phyloP scores from a whole-genome alignment of 306 rosid species.

The Alnus glutinosa region DNA sequence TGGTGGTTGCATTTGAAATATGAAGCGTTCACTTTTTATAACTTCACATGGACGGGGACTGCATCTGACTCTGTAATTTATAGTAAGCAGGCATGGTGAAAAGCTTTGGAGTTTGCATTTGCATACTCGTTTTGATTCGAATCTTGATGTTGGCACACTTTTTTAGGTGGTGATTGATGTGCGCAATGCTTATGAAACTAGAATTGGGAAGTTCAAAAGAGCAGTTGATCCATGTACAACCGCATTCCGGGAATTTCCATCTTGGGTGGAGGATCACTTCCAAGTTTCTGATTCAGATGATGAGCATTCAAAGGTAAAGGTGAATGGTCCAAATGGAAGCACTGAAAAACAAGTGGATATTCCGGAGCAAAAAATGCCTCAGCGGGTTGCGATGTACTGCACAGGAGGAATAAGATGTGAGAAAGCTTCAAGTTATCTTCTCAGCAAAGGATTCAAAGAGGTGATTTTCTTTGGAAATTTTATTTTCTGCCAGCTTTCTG shows the following conservation, averaged over 20 bases:
- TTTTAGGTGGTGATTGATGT: constrained; percentile 91
- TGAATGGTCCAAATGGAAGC: constrained; percentile 34
- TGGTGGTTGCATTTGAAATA: neutral
- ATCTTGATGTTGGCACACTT: constrained; percentile 13
- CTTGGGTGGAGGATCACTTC: constrained; percentile 82
- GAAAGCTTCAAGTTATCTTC: constrained; percentile 94
- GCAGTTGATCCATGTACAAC: constrained; percentile 83
- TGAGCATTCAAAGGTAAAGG: constrained; percentile 26
- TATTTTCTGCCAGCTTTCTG: neutral
- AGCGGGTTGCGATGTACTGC: constrained; percentile 93
- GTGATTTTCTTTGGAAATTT: constrained; percentile 38
- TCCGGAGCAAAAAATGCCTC: constrained; percentile 48
- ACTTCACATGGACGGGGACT: neutral
- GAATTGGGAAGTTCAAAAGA: constrained; percentile 92
- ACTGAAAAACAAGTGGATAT: constrained; percentile 34
- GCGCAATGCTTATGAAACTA: constrained; percentile 82
- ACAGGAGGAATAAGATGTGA: constrained; percentile 98
- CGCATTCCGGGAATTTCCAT: constrained; percentile 88
- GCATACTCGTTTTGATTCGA: constrained; percentile 15
- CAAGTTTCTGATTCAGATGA: constrained; percentile 33
- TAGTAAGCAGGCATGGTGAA: neutral
- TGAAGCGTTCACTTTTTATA: neutral
- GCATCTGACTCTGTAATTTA: neutral
- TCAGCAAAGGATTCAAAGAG: constrained; percentile 87
- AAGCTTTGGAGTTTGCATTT: constrained; percentile 8